These are phyloP conservation scores for Lotmaria passim DNA, from an alignment of 208 protist species.

Conservation along the genomic window DNA sequence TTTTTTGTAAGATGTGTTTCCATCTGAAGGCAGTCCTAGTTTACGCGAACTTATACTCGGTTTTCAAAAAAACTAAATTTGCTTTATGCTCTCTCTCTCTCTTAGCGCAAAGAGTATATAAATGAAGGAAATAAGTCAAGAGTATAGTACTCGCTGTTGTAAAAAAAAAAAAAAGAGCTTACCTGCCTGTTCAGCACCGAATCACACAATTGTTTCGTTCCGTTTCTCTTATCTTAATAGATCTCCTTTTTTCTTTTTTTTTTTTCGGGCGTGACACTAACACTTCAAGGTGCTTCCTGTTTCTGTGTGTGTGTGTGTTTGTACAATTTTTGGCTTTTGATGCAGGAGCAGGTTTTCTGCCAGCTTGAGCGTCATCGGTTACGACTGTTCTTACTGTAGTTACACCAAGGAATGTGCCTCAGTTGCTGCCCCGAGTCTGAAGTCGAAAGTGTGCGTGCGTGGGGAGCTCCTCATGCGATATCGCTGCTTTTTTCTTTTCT, in stretches of 20 bases:
- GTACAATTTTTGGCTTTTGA: no score
- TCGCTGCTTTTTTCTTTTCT: neutral
- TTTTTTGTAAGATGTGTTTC: neutral
- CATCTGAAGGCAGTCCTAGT: slow-evolving; percentile 10
- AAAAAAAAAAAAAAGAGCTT: slow-evolving; percentile 3
- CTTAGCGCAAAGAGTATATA: neutral
- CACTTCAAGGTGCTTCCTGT: no score
- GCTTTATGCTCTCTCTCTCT: neutral
- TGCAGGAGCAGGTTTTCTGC: neutral
- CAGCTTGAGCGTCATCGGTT: slow-evolving; percentile 2
- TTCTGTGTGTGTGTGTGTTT: no score
- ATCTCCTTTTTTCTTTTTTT: slow-evolving; percentile 2
- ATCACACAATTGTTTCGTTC: neutral
- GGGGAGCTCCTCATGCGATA: neutral
- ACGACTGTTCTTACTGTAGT: neutral
- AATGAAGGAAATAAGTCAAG: neutral
- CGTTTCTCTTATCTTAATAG: neutral
- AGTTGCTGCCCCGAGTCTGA: slow-evolving; percentile 1
- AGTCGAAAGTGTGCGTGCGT: neutral
- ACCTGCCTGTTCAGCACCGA: slow-evolving; percentile 8
- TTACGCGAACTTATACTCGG: neutral
- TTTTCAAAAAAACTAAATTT: neutral
- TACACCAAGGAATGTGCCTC: slow-evolving; percentile 9
- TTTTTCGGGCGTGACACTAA: no score
- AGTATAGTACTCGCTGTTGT: neutral